Evolutionary conservation across 2,329 filamentous ascomycete species (phyloP), one percentile per base, ranked within the genome.

Genomic region (Hypoxylon sp.): DNA sequence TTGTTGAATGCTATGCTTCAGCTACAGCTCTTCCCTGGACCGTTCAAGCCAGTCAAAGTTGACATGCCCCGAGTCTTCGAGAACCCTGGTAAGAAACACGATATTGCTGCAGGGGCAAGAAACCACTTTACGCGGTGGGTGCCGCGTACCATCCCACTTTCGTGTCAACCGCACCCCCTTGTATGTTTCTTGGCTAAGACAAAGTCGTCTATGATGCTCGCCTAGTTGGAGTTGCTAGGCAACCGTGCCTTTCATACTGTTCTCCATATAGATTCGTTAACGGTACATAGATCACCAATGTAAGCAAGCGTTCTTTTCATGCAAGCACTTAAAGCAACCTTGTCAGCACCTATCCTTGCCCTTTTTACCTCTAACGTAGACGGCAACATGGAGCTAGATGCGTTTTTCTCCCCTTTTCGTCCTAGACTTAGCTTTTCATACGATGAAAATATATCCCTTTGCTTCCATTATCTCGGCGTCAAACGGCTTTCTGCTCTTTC

Each of bases 91-190:
- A 46, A 27, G 27, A 58, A 51, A 58, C 39, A 57, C 52, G 21
- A 58, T 51, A 55, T 52, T 51, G 51, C 27, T 61, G 39, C 75
- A 78, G 71, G 76, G 76, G 71, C 75, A 50, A 73, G 62, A 77
- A 79, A 78, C 77, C 78, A 79, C 78, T 80, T 79, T 79, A 80
- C 78, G 78, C 78, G 79, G 76, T 76, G 67, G 73, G 69, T 74
- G 69, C 71, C 77, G 77, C 75, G 77, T 76, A 72, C 72, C 76
- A 75, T 75, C 72, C 73, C 74, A 75, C 77, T 74, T 75, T 76
- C 72, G 75, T 69, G 70, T 60, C 55, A 50, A 59, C 69, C 72
- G 2, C 17, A 19, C 39, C 71, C 68, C 72, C 69, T 68, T 66
- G 56, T 67, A 62, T 67, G 54, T 60, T 69, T 27, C 54, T 69